Conservation (phyloP, 2,329 filamentous ascomycete genomes). For the Ascochyta pisi region DNA sequence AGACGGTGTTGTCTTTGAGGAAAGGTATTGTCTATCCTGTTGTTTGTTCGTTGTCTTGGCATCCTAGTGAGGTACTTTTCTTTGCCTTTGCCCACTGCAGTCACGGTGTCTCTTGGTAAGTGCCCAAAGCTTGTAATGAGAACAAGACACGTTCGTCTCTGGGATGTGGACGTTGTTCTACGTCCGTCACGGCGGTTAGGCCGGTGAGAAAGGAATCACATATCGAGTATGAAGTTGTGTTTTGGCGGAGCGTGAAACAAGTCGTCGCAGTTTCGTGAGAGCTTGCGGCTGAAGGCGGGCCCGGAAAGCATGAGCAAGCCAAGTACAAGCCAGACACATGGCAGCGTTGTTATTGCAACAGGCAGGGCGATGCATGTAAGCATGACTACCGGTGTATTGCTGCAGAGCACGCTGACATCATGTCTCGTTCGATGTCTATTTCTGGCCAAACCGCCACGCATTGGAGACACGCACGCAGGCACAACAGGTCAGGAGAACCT, state of each 20-base stretch:
- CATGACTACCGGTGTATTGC: neutral
- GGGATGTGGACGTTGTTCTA: neutral
- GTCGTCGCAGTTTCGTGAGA: constrained; percentile 7
- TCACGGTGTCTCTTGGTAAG: neutral
- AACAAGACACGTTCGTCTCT: neutral
- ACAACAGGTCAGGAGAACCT: constrained; percentile 8
- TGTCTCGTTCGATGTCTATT: neutral
- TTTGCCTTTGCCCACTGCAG: neutral
- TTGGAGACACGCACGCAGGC: neutral
- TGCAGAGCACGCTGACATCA: neutral
- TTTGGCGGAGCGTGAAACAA: constrained; percentile 10
- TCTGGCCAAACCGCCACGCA: constrained; percentile 3
- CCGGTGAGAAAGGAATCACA: neutral
- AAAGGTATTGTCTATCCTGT: neutral
- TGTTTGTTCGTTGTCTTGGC: neutral
- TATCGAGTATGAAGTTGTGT: neutral
- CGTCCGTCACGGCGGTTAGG: neutral
- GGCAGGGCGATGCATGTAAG: constrained; percentile 6
- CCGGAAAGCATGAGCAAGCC: constrained; percentile 7
- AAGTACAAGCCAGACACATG: neutral
- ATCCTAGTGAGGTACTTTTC: neutral
- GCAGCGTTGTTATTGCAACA: neutral
- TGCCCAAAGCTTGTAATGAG: neutral
- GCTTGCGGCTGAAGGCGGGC: constrained; percentile 2
- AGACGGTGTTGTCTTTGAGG: neutral